phyloP scores from a whole-genome alignment of 371 early-diverging fungal species.

The Paraphysoderma sedebokerense region DNA sequence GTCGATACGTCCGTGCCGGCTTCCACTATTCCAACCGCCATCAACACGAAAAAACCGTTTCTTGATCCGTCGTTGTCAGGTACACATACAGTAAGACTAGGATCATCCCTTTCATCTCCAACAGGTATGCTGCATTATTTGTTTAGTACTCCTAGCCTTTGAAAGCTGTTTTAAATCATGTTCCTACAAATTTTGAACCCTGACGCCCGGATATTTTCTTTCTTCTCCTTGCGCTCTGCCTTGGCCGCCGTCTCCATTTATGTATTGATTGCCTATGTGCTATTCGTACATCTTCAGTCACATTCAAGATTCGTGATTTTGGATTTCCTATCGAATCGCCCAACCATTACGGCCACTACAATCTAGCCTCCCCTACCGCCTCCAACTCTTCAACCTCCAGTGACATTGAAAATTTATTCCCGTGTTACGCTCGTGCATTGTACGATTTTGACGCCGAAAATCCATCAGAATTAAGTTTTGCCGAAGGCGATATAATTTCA shows the following conservation, averaged over 20 bases:
- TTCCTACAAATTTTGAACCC: too few species aligned
- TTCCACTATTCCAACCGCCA: too few species aligned
- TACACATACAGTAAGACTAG: too few species aligned
- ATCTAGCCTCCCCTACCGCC: slow-evolving; percentile 11
- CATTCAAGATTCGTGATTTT: slow-evolving; percentile 40
- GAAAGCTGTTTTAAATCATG: too few species aligned
- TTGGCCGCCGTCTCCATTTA: background rate
- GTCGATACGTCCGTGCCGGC: too few species aligned
- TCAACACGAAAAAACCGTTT: too few species aligned
- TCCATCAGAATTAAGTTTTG: slow-evolving; percentile 40
- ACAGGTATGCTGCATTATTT: too few species aligned
- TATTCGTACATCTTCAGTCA: background rate
- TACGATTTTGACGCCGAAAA: slow-evolving; percentile 58
- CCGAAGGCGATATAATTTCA: slow-evolving; percentile 38
- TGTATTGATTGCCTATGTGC: background rate
- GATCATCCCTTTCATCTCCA: too few species aligned
- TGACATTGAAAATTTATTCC: slow-evolving; percentile 10
- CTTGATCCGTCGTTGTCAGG: too few species aligned
- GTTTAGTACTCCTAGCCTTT: too few species aligned
- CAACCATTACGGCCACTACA: slow-evolving; percentile 28
- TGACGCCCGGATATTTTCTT: too few species aligned
- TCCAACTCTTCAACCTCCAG: slow-evolving; percentile 5
- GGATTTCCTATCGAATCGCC: slow-evolving; percentile 41
- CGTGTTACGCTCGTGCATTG: slow-evolving; percentile 37
- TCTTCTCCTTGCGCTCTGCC: too few species aligned